A percentile compares a stretch with the other conserved stretches of the same genome.
phyloP scores from a whole-genome alignment of 495 filamentous ascomycete genomes.

The Aspergillus leporis region DNA sequence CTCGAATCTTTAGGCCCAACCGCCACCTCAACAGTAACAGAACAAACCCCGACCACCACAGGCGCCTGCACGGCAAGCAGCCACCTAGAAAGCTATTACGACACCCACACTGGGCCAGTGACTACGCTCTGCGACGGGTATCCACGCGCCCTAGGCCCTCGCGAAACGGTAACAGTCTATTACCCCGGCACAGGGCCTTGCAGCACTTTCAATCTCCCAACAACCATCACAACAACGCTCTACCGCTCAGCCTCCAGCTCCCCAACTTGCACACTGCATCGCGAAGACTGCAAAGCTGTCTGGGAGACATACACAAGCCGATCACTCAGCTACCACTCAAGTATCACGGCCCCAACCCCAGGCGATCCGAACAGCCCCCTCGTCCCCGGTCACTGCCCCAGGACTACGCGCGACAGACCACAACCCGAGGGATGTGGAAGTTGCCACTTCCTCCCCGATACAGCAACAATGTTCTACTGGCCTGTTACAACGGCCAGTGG shows the following conservation, averaged over 20 bases:
- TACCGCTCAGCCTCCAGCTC: constrained; percentile 17
- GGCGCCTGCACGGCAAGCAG: constrained; percentile 21
- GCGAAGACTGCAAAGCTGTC: constrained; percentile 24
- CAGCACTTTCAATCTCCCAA: constrained; percentile 7
- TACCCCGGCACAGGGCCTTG: constrained; percentile 27
- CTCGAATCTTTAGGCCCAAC: constrained; percentile 22
- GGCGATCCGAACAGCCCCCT: constrained; percentile 28
- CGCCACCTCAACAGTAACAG: constrained; percentile 8
- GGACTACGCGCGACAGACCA: constrained; percentile 12
- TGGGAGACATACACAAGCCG: constrained; percentile 24
- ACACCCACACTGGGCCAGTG: constrained; percentile 25
- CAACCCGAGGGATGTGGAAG: constrained; percentile 22
- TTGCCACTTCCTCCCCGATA: constrained; percentile 28
- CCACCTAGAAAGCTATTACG: constrained; percentile 4
- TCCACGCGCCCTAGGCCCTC: constrained; percentile 25
- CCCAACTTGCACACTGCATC: constrained; percentile 19
- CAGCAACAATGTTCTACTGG: constrained; percentile 34
- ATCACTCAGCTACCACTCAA: constrained; percentile 9
- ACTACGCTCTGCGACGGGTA: constrained; percentile 27
- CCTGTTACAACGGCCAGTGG: constrained; percentile 23
- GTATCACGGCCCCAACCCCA: constrained; percentile 9
- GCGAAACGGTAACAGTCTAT: constrained; percentile 19
- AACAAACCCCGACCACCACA: constrained; percentile 18
- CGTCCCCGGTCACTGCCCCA: constrained; percentile 18
- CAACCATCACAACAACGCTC: constrained; percentile 8